Conservation (phyloP, 2,329 filamentous ascomycete species). For the Daldinia sp. region DNA sequence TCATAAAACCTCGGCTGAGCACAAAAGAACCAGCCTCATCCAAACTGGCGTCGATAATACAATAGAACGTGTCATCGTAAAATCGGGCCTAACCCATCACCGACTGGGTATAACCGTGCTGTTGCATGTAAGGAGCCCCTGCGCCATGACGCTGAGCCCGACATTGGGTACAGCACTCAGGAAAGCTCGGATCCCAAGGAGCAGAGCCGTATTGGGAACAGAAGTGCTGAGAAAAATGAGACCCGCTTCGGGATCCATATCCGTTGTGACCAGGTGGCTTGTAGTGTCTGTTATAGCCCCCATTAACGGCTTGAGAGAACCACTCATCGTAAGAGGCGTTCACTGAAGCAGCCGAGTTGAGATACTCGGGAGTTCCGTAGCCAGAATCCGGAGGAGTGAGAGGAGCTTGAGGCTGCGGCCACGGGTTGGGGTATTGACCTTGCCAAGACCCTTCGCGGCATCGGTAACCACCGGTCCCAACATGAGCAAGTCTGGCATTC, state of each 20-base stretch:
- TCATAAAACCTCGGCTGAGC: constrained; percentile 22
- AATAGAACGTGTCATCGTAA: constrained; percentile 35
- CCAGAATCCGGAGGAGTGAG: constrained; percentile 72
- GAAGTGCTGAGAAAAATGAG: constrained; percentile 58
- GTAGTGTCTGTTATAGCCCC: constrained; percentile 56
- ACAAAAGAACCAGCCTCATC: constrained; percentile 17
- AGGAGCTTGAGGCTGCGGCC: constrained; percentile 58
- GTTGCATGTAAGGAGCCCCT: constrained; percentile 61
- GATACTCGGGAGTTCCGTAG: constrained; percentile 71
- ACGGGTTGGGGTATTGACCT: constrained; percentile 56
- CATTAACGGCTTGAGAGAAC: constrained; percentile 59
- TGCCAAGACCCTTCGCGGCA: constrained; percentile 60
- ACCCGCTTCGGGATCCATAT: constrained; percentile 56
- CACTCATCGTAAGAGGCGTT: constrained; percentile 70
- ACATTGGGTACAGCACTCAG: constrained; percentile 65
- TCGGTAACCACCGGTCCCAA: constrained; percentile 54
- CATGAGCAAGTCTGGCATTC: constrained; percentile 55
- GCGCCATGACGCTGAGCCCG: constrained; percentile 58
- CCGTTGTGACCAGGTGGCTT: constrained; percentile 56
- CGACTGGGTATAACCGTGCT: constrained; percentile 64
- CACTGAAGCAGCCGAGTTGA: constrained; percentile 65
- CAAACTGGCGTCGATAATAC: constrained; percentile 14
- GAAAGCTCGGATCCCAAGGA: constrained; percentile 64
- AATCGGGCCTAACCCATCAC: constrained; percentile 62
- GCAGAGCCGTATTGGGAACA: constrained; percentile 64